Base-by-base conservation (phyloP, 164 flowering plant species). In the Malania oleifera region DNA sequence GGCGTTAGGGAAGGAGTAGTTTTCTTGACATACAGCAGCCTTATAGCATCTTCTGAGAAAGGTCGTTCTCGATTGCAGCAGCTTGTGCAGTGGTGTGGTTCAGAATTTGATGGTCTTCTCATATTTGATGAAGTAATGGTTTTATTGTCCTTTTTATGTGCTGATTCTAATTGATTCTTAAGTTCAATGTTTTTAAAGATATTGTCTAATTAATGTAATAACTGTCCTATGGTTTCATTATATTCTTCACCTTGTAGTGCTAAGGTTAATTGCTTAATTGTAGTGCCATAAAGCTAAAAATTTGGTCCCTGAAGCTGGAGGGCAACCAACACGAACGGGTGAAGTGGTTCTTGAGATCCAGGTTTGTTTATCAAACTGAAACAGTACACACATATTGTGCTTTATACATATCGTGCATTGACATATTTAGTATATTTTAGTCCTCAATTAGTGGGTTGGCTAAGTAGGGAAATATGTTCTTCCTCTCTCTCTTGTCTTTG, bases 271-370 rank as follows among this genome's bases (percentile, higher is more conserved):
- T 63, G 29, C 62, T 67, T 68, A 56, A 54, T 71, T 82, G 67
- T 71, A 93, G 99, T 93, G 99, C 75, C 99, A 93, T 71, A 93
- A 93, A 78, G 99, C 99, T 7, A 93, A 93, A 74, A 93, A 93
- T 74, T 72, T 93, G 71, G 80, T 93, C 52, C 99, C 99, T 58
- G 99, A 93, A 74, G 75, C 96, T 73, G 99, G 99, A 60, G 76
- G 83, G 41, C 95, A 86, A 67, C 84, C 99, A 52, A 93, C 99
- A 54, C 83, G 96, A 56, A 93, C 97, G 3, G 99, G 99, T 28
- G 96, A 87, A 75, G 96, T 91, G 41, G 99, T 93, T 71, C 81
- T 90, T 59, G 99, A 93, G 28, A 76, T 93, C 63, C 99, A 93
- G 99, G 98, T 91, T 63, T 67, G 67, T 66, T 37, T 39, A 52